Conservation (phyloP, 192 early-diverging fungal species). For the Backusella tarrabulga region DNA sequence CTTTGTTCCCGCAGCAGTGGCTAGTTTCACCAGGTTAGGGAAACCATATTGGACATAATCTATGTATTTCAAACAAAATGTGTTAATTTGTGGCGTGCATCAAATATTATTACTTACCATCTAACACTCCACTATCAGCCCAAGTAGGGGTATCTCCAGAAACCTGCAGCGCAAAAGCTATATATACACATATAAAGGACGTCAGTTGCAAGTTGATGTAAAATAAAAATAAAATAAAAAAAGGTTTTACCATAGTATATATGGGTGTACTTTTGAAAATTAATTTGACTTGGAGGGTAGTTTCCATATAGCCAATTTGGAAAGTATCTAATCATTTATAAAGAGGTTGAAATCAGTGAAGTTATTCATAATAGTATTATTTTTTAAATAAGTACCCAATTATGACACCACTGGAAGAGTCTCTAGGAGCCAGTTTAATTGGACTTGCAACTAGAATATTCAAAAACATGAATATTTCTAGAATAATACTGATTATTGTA, state of each 20-base stretch:
- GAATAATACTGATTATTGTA: background rate
- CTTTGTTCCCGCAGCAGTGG: conserved; percentile 45
- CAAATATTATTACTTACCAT: background rate
- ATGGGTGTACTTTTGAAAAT: conserved; percentile 62
- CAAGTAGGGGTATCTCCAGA: conserved; percentile 32
- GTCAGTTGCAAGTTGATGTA: background rate
- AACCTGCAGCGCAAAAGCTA: conserved; percentile 56
- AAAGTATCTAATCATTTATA: conserved; percentile 10
- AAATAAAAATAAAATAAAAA: background rate
- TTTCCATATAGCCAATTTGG: conserved; percentile 23
- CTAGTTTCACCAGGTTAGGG: conserved; percentile 40
- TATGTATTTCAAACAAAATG: background rate
- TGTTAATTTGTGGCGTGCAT: background rate
- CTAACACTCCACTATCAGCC: conserved; percentile 19
- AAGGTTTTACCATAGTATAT: conserved; percentile 47
- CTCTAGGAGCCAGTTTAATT: background rate
- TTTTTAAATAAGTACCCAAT: background rate
- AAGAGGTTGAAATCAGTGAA: background rate
- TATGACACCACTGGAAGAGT: background rate
- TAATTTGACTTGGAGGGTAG: conserved; percentile 24
- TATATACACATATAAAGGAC: background rate
- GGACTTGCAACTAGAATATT: background rate
- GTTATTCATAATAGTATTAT: background rate
- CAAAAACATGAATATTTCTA: background rate
- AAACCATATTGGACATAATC: conserved; percentile 35